Evolutionary conservation across 306 rosid genomes (phyloP).

Genomic region (Castanospermum australe): DNA sequence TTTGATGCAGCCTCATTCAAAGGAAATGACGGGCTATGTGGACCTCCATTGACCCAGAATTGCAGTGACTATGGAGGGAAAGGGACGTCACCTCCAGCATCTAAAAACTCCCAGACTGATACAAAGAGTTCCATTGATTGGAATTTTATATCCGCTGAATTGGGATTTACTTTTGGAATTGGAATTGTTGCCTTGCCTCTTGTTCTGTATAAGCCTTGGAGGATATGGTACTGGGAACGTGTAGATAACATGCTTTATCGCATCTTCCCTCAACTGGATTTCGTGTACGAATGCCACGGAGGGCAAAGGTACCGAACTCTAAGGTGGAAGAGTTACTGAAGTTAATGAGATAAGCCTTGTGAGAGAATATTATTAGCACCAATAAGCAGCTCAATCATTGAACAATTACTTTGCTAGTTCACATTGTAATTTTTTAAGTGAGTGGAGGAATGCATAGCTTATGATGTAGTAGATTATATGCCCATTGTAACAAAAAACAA

Average conservation of each 20-base stretch:
- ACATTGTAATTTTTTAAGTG: no score
- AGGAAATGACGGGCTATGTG: constrained; percentile 39
- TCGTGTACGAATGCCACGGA: background rate
- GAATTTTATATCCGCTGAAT: background rate
- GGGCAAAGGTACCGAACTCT: background rate
- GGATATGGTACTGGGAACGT: background rate
- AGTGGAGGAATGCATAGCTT: no score
- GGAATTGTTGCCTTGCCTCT: background rate
- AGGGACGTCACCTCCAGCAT: background rate
- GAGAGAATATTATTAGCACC: background rate
- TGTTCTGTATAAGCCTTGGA: background rate
- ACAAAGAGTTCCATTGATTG: background rate
- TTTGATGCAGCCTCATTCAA: constrained; percentile 29
- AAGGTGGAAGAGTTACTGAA: background rate
- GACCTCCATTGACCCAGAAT: constrained; percentile 23
- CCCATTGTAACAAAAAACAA: no score
- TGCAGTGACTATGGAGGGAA: background rate
- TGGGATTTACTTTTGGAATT: background rate
- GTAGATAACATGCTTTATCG: constrained; percentile 1
- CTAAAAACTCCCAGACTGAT: background rate
- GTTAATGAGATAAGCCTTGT: background rate
- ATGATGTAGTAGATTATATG: no score
- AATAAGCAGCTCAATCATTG: no score
- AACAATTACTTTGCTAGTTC: no score
- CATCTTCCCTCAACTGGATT: background rate